These are phyloP conservation scores for Penicillium brasilianum DNA, from an alignment of 2,329 filamentous ascomycete species.

Conservation along the genomic window DNA sequence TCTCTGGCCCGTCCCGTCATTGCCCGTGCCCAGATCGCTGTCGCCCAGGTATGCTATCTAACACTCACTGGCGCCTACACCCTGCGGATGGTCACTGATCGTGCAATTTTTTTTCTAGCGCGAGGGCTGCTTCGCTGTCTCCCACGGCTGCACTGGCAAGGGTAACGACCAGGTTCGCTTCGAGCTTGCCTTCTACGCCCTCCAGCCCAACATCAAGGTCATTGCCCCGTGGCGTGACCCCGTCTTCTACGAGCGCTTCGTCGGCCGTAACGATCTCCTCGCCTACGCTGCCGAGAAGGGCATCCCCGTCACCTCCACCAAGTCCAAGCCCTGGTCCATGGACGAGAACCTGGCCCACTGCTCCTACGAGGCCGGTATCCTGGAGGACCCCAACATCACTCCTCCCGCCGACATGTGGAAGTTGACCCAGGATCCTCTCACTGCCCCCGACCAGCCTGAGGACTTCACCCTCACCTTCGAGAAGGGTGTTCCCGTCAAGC, in stretches of 20 bases:
- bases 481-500: constrained; percentile 74
- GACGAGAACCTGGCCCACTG: constrained; percentile 64
- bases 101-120: constrained; percentile 31
- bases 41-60: constrained; percentile 32
- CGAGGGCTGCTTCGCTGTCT: constrained; percentile 51
- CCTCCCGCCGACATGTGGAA: constrained; percentile 82
- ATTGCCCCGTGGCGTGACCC: constrained; percentile 57
- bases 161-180: constrained; percentile 57
- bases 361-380: constrained; percentile 74
- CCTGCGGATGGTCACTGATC: not conserved
- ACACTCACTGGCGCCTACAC: not conserved
- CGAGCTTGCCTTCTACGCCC: constrained; percentile 57
- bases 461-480: constrained; percentile 75
- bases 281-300: constrained; percentile 54
- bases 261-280: constrained; percentile 55
- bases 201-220: constrained; percentile 54
- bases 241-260: constrained; percentile 55
- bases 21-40: constrained; percentile 50
- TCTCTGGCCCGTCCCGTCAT: constrained; percentile 54
- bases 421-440: constrained; percentile 66
- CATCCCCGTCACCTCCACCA: constrained; percentile 56
- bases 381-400: constrained; percentile 61
- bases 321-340: constrained; percentile 59
- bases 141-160: constrained; percentile 55
- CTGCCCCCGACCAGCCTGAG: constrained; percentile 71